Evolutionary conservation across 495 filamentous ascomycete species (phyloP).

Genomic region (Tuber borchii): DNA sequence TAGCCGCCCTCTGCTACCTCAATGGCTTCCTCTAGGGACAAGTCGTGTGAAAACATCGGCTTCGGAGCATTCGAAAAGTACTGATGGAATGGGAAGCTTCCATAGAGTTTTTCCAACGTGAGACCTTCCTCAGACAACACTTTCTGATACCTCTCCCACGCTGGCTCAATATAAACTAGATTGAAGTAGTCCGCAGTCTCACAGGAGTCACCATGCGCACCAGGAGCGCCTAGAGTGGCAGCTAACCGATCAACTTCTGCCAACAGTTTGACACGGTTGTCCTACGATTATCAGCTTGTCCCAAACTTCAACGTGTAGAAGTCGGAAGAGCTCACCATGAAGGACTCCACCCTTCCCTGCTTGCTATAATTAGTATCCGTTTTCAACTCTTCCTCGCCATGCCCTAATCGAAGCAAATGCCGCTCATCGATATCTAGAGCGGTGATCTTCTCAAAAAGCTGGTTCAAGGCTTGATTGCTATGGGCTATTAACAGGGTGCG

Average conservation of each 20-base stretch:
- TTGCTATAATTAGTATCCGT: conserved; percentile 88
- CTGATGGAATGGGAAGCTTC: conserved; percentile 79
- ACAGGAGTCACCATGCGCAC: conserved; percentile 87
- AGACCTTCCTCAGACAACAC: conserved; percentile 47
- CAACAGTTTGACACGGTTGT: conserved; percentile 72
- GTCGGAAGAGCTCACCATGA: conserved; percentile 49
- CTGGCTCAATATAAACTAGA: conserved; percentile 77
- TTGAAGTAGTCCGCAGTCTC: conserved; percentile 98
- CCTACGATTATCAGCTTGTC: conserved; percentile 39
- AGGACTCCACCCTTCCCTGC: conserved; percentile 88
- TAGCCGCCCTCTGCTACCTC: conserved; percentile 83
- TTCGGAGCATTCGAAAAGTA: conserved; percentile 87
- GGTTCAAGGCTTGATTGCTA: conserved; percentile 95
- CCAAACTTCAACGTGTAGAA: neutral
- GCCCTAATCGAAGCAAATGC: conserved; percentile 85
- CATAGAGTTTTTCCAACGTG: conserved; percentile 55
- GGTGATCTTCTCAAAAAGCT: conserved; percentile 97
- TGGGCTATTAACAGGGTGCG: conserved; percentile 90
- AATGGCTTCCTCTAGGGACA: conserved; percentile 59
- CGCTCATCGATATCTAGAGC: conserved; percentile 91
- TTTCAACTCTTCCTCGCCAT: conserved; percentile 88
- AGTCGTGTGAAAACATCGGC: conserved; percentile 64
- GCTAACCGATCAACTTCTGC: conserved; percentile 82
- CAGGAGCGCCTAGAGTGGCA: conserved; percentile 71
- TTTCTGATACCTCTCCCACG: conserved; percentile 72